Base-by-base conservation (phyloP, 768 basidiomycete genomes). In the Termitomyces sp. region DNA sequence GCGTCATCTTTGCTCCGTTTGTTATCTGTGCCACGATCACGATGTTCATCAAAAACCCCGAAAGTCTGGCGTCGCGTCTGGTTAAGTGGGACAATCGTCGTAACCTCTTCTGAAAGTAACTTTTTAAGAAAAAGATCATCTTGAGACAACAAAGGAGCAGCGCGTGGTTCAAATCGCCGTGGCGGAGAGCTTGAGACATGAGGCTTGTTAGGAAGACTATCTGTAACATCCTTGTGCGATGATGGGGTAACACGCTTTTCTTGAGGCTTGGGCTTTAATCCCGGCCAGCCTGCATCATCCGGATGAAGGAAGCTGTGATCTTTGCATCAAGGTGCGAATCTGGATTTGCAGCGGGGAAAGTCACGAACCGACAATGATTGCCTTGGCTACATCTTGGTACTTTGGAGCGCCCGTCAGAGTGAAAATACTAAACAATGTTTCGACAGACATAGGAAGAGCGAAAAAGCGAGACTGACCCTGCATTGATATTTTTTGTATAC, bases 361-460 rank as follows among this genome's bases (percentile, higher is more conserved):
- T 5, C 48, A 28, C 77, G 56, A 63, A 81, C 83, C 82, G 79
- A 68, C 82, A 84, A 40, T 67, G 72, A 46, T 71, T 71, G 32
- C 82, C 82, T 61, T 82, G 76, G 38, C 66, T 74, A 61, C 82
- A 84, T 32, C 69, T 70, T 8, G 79, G 77, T 57, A 72, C 72
- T 50, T 80, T 67, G 3, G 75, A 69, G 26, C 67, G 69, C 14
- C 82, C 83, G 44, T 68, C 65, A 55, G 72, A 72, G 60, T 82
- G 78, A 53, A 79, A 84, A 67, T 84, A 75, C 82, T 83, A 20
- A 12, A 14, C 5, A 8, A 38, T 49, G 38, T 16, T 46, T 20
- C 50, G 32, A 40, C 20, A 52, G 38, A 7, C n/a, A 7, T 18
- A 52, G 49, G 32, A 9, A 33, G n/a, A 20, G 33, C 35, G 44